A percentile compares a stretch with the other conserved stretches of the same genome.
Evolutionary conservation across 805 yeast species (phyloP).

Genomic region (Metschnikowia corniflorae): DNA sequence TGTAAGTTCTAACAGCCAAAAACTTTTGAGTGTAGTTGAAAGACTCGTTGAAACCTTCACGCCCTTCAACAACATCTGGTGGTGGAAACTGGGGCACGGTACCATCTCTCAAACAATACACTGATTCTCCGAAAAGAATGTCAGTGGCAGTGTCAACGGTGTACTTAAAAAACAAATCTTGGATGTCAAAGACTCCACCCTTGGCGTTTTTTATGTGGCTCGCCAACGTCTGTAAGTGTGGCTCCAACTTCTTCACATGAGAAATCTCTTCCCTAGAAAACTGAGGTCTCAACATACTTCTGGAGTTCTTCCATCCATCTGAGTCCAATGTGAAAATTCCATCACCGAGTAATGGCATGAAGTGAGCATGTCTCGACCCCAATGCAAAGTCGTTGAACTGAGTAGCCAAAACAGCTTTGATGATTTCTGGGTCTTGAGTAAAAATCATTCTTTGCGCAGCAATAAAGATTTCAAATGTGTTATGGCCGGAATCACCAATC

Average conservation of each 20-base stretch:
- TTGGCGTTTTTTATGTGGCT: constrained; percentile 25
- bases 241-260: constrained; percentile 37
- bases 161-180: constrained; percentile 36
- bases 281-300: constrained; percentile 44
- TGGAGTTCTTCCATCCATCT: constrained; percentile 41
- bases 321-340: constrained; percentile 43
- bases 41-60: constrained; percentile 31
- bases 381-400: constrained; percentile 40
- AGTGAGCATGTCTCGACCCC: constrained; percentile 37
- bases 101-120: constrained; percentile 30
- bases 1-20: constrained; percentile 33
- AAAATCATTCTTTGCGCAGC: constrained; percentile 21
- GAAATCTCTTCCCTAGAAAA: constrained; percentile 43
- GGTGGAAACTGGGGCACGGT: constrained; percentile 25
- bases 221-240: constrained; percentile 36
- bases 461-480: constrained; percentile 12
- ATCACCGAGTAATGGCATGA: constrained; percentile 38
- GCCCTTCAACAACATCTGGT: constrained; percentile 25
- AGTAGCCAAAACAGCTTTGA: constrained; percentile 41
- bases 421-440: constrained; percentile 40
- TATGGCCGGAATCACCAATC: background rate
- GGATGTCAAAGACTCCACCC: constrained; percentile 34
- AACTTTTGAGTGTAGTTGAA: constrained; percentile 32
- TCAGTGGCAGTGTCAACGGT: constrained; percentile 42
- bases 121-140: constrained; percentile 40